Evolutionary conservation across 768 basidiomycete species (phyloP), one percentile per base, ranked within the genome.

Genomic region (Exidia glandulosa): DNA sequence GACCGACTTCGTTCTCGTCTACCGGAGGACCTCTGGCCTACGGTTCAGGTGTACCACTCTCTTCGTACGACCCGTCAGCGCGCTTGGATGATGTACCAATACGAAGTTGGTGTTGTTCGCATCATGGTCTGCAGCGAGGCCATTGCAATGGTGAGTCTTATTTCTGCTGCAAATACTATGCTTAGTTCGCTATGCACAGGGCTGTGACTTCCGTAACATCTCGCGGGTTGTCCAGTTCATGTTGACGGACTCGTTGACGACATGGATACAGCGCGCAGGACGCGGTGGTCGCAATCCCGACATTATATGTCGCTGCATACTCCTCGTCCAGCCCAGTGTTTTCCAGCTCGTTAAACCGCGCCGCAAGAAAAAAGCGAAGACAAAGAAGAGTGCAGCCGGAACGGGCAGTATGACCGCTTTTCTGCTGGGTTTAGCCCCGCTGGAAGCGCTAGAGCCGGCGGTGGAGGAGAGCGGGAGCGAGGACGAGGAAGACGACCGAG

Each of bases 191-290:
- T 19, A 5, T 12, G 16, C 5, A 19, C 45, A 71, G 71, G 72
- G 75, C 1, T 71, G 70, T 33, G 68, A 74, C 56, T 75, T 76
- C 27, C 69, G 71, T 0, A 68, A 74, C 55, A 64, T 76, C 3
- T 71, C 73, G 16, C 30, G 72, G 25, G 74, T 75, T 1, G 68
- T 75, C 0, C 75, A 75, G 36, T 77, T 73, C 74, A 75, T 73
- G 36, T 19, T 69, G 1, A 70, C 75, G 0, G 27, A 58, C 6
- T 65, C 64, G 3, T n/a, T 75, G 0, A 74, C 71, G 0, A 60
- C 66, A 10, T 76, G 65, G 41, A 65, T 74, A 0, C 73, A 73
- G 57, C 65, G 72, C 1, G 73, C 72, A 0, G 73, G 74, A 0
- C 61, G 73, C 1, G 73, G 41, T 5, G 41, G 41, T 13, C 9